phyloP scores from a whole-genome alignment of 2,329 filamentous ascomycete genomes.

The Leptographium lundbergii region DNA sequence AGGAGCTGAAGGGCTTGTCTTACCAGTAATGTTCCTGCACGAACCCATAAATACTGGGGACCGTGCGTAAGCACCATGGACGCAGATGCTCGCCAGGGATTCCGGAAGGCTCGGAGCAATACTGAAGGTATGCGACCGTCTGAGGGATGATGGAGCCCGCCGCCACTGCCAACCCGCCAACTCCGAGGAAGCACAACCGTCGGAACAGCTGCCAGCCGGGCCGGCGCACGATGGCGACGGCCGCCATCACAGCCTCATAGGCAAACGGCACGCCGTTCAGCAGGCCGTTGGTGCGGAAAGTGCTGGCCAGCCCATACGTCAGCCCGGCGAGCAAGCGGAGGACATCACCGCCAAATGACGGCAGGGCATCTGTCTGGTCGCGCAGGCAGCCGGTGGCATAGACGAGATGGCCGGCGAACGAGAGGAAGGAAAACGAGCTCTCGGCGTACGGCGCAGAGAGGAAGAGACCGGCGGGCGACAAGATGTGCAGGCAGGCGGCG shows the following conservation, averaged over 20 bases:
- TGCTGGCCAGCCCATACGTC: slow-evolving; percentile 58
- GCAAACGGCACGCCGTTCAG: slow-evolving; percentile 69
- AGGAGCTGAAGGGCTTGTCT: slow-evolving; percentile 17
- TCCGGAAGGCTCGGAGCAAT: slow-evolving; percentile 35
- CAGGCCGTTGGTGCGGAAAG: slow-evolving; percentile 75
- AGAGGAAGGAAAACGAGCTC: slow-evolving; percentile 63
- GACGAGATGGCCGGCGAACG: slow-evolving; percentile 58
- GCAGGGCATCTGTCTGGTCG: slow-evolving; percentile 24
- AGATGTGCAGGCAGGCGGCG: slow-evolving; percentile 60
- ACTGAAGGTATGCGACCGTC: slow-evolving; percentile 57
- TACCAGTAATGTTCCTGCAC: slow-evolving; percentile 89
- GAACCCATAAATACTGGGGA: slow-evolving; percentile 84
- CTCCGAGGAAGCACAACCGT: slow-evolving; percentile 43
- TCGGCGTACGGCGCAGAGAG: slow-evolving; percentile 80
- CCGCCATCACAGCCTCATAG: slow-evolving; percentile 37
- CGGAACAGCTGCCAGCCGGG: slow-evolving; percentile 28
- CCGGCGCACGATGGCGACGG: slow-evolving; percentile 25
- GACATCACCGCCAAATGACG: slow-evolving; percentile 25
- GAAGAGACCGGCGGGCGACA: slow-evolving; percentile 83
- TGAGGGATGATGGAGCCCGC: slow-evolving; percentile 62
- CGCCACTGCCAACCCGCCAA: slow-evolving; percentile 57
- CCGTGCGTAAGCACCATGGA: slow-evolving; percentile 60
- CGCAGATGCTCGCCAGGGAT: slow-evolving; percentile 24
- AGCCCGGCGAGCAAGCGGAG: slow-evolving; percentile 50
- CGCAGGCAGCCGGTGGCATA: slow-evolving; percentile 37